Base-by-base conservation (phyloP, 2,329 filamentous ascomycete species). In the Aspergillus sp. region DNA sequence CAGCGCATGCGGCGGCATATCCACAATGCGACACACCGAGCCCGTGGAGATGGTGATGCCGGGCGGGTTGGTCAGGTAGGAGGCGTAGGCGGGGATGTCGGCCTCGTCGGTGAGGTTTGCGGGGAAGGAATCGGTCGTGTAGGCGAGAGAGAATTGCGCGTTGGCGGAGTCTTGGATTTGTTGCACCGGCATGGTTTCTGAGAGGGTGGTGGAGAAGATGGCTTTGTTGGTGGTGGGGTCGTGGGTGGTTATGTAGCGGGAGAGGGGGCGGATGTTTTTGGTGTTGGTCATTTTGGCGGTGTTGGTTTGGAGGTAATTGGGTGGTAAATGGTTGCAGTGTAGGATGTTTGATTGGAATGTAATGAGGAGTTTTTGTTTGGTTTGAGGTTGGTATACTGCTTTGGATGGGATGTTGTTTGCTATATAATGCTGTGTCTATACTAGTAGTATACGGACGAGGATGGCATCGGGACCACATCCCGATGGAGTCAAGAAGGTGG, bases 41-140 rank as follows among this genome's bases (percentile, higher is more conserved):
- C 81, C 81, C 30, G 73, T 73, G 2, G 79, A 76, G 41, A 84
- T 73, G 17, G 79, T 78, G 3, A 87, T 75, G 1, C 84, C 84
- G 0, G 84, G 82, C 1, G 80, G 76, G 45, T 75, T 68, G 12
- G 73, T 65, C 43, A 84, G 73, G 62, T 79, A 80, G 39, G 68
- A 63, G 30, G 77, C 70, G 70, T 85, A 84, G 8, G 75, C 72
- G 8, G 70, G 65, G 15, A 85, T 71, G 67, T 86, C 83, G 56
- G 75, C 67, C 60, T 81, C 76, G 21, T 72, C 64, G 64, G 76
- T 74, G 63, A 86, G 73, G 52, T 80, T 69, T 30, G 81, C 77
- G 0, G 84, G 83, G 55, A 78, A 80, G 50, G 75, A 70, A 50
- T 79, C 76, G 4, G 84, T 81, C 7, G 80, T 79, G 70, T 84